These are phyloP conservation scores for Mariannaea sp. DNA, from an alignment of 2,329 filamentous ascomycete genomes.

Conservation along the genomic window DNA sequence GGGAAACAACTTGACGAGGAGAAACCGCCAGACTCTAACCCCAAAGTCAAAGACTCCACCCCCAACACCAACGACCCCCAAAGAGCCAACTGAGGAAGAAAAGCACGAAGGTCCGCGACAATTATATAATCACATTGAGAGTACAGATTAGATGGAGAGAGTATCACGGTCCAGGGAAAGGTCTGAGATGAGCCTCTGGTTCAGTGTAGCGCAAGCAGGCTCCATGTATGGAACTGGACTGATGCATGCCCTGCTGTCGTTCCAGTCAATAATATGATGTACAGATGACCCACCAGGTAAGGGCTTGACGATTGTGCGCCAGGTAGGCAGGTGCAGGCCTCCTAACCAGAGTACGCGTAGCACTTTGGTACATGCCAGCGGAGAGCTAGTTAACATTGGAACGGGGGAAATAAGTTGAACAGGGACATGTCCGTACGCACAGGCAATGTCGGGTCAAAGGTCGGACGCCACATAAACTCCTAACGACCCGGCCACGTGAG, in stretches of 20 bases:
- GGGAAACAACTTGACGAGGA: slow-evolving; percentile 19
- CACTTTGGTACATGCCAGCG: too few species aligned
- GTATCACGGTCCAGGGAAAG: slow-evolving; percentile 2
- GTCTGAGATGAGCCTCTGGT: slow-evolving; percentile 8
- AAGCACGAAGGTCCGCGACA: slow-evolving; percentile 28
- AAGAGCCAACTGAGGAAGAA: slow-evolving; percentile 33
- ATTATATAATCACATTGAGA: neutral
- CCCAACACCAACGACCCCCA: slow-evolving; percentile 33
- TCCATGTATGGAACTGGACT: slow-evolving; percentile 32
- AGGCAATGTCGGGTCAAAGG: neutral
- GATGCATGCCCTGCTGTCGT: slow-evolving; percentile 23
- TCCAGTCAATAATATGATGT: slow-evolving; percentile 25
- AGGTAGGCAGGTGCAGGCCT: neutral
- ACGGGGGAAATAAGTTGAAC: neutral
- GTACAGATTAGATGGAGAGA: slow-evolving; percentile 1
- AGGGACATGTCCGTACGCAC: neutral
- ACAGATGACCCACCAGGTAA: slow-evolving; percentile 7
- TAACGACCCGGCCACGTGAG: slow-evolving; percentile 29
- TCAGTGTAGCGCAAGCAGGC: slow-evolving; percentile 10
- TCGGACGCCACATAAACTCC: slow-evolving; percentile 11
- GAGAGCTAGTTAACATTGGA: slow-evolving; percentile 1
- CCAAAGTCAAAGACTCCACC: slow-evolving; percentile 25
- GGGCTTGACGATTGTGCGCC: neutral
- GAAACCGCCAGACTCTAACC: slow-evolving; percentile 18
- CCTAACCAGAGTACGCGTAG: slow-evolving; percentile 9